Evolutionary conservation across 208 protist genomes (phyloP).

Genomic region (Acanthamoeba rhysodes): DNA sequence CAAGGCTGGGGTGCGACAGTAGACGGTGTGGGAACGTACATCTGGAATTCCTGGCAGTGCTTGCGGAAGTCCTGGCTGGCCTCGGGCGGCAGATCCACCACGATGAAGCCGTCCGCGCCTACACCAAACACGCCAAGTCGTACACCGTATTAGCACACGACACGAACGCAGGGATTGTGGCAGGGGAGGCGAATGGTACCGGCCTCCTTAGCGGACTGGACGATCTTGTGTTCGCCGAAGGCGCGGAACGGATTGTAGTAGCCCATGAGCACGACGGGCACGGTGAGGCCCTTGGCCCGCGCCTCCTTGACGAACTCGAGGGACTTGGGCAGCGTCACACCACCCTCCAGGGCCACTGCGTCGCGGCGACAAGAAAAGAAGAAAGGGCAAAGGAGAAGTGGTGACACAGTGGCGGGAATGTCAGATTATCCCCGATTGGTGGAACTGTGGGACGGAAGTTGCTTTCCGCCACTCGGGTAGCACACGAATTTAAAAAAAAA

Average conservation of each 20-base stretch:
- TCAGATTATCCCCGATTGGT: no score
- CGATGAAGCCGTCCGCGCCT: slow-evolving; percentile 90
- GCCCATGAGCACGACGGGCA: slow-evolving; percentile 91
- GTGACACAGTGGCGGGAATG: no score
- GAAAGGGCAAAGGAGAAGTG: no score
- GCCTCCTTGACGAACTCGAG: slow-evolving; percentile 82
- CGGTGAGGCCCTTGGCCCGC: slow-evolving; percentile 86
- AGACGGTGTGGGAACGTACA: slow-evolving; percentile 10
- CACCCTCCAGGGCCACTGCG: slow-evolving; percentile 17
- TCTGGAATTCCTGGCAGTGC: not conserved
- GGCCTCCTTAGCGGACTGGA: slow-evolving; percentile 57
- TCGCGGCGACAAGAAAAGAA: not conserved
- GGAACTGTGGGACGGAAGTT: no score
- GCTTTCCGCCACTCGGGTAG: no score
- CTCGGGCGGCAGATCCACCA: slow-evolving; percentile 92
- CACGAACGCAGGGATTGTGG: no score
- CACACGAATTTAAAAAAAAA: no score
- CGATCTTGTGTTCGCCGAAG: slow-evolving; percentile 79
- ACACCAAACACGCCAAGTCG: not conserved
- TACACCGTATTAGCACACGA: no score
- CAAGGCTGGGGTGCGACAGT: not conserved
- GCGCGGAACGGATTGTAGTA: slow-evolving; percentile 90
- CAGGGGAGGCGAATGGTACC: no score
- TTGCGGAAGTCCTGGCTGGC: slow-evolving; percentile 76
- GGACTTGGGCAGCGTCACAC: slow-evolving; percentile 75